These are phyloP conservation scores for Helotiales sp. DNA, from an alignment of 2,329 filamentous ascomycete species.

Conservation along the genomic window DNA sequence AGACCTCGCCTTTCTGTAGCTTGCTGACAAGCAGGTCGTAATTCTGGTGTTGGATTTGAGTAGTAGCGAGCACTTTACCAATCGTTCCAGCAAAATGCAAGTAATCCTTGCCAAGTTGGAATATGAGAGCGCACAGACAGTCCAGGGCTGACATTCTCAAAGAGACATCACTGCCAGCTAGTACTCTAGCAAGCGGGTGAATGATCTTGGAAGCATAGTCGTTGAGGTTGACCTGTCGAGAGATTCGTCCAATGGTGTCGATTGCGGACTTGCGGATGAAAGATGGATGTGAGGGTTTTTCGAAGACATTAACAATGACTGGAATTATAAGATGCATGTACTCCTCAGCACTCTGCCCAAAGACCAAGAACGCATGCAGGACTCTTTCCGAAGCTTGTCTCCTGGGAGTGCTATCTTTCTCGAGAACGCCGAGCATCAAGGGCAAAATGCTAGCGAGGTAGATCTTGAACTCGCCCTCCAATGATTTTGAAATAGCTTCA, in stretches of 20 bases:
- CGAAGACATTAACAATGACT: constrained; percentile 90
- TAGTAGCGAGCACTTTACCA: constrained; percentile 77
- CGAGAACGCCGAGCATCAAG: constrained; percentile 90
- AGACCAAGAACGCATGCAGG: constrained; percentile 91
- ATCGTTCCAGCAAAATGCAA: constrained; percentile 91
- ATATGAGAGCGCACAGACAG: constrained; percentile 91
- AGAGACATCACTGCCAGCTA: constrained; percentile 69
- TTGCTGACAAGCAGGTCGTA: constrained; percentile 93
- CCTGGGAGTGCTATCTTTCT: constrained; percentile 76
- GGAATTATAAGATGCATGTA: constrained; percentile 99
- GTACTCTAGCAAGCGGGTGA: constrained; percentile 83
- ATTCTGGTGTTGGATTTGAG: constrained; percentile 85
- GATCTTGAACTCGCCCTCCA: constrained; percentile 98
- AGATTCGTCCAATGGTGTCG: constrained; percentile 91
- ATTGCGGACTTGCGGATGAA: constrained; percentile 86
- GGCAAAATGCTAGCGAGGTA: constrained; percentile 88
- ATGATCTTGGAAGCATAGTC: constrained; percentile 97
- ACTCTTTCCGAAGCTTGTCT: constrained; percentile 86
- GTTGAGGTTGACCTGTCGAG: constrained; percentile 93
- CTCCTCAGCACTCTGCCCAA: constrained; percentile 92
- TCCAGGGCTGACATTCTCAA: constrained; percentile 84
- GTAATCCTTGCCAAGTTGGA: constrained; percentile 94
- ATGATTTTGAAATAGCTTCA: constrained; percentile 87
- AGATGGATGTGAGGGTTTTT: constrained; percentile 78
- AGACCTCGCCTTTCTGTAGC: constrained; percentile 86